phyloP scores from a whole-genome alignment of 106 monocot species.

The Gastrodia elata region DNA sequence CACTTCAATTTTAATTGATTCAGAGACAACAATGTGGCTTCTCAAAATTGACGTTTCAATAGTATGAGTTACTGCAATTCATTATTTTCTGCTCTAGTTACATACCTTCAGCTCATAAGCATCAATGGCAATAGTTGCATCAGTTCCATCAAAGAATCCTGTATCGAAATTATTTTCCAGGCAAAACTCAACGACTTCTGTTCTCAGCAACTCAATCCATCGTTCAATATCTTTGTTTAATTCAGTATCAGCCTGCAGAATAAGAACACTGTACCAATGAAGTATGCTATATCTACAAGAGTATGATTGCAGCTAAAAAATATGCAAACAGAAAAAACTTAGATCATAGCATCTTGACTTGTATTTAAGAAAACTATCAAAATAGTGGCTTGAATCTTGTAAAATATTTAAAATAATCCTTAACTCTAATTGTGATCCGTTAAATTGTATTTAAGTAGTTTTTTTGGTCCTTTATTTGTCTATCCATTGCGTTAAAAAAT shows the following conservation, averaged over 20 bases:
- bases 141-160: conserved; percentile 82
- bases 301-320: too few species aligned
- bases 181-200: conserved; percentile 70
- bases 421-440: too few species aligned
- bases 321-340: too few species aligned
- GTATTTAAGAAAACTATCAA: too few species aligned
- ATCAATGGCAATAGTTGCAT: conserved; percentile 52
- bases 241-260: conserved; percentile 46
- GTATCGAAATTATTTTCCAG: conserved; percentile 85
- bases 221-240: conserved; percentile 70
- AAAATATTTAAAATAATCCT: too few species aligned
- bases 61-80: not conserved
- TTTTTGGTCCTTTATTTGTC: too few species aligned
- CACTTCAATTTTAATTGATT: not conserved
- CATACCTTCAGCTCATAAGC: conserved; percentile 92
- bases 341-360: too few species aligned
- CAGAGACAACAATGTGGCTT: not conserved
- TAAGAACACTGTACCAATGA: not conserved
- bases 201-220: conserved; percentile 75
- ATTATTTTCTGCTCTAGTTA: not conserved
- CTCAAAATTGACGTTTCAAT: not conserved
- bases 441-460: too few species aligned
- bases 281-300: too few species aligned
- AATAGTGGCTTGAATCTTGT: too few species aligned
- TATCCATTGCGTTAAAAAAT: too few species aligned